phyloP scores from a whole-genome alignment of 805 yeast species.

The Blastobotrys americana region DNA sequence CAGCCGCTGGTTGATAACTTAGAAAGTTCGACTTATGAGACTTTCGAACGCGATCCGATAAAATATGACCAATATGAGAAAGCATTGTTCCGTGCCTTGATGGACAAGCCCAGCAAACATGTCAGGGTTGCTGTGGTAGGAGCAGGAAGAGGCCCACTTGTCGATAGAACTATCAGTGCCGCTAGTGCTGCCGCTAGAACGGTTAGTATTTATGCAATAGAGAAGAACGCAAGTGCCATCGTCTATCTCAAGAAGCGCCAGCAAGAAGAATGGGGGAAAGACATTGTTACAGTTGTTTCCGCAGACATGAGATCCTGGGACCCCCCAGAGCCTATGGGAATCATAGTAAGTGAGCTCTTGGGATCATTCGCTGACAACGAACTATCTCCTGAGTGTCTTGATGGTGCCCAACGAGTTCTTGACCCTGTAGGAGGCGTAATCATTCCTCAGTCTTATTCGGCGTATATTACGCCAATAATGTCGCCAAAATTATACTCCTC shows the following conservation, averaged over 20 bases:
- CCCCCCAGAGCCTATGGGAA: slow-evolving; percentile 35
- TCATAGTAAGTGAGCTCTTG: slow-evolving; percentile 71
- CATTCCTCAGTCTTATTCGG: slow-evolving; percentile 55
- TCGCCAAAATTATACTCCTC: slow-evolving; percentile 44
- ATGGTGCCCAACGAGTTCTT: slow-evolving; percentile 35
- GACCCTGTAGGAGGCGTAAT: slow-evolving; percentile 43
- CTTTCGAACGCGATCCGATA: slow-evolving; percentile 61
- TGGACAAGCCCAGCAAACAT: slow-evolving; percentile 26
- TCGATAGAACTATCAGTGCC: slow-evolving; percentile 45
- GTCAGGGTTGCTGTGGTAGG: slow-evolving; percentile 57
- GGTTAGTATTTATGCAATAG: slow-evolving; percentile 50
- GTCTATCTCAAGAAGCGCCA: slow-evolving; percentile 45
- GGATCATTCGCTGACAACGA: slow-evolving; percentile 95
- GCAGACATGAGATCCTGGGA: slow-evolving; percentile 55
- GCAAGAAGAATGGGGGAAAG: slow-evolving; percentile 42
- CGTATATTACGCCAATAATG: slow-evolving; percentile 60
- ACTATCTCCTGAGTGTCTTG: slow-evolving; percentile 73
- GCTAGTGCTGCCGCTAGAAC: slow-evolving; percentile 25
- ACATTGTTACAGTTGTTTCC: slow-evolving; percentile 42
- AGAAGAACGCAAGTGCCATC: slow-evolving; percentile 61
- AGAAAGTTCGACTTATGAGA: slow-evolving; percentile 51
- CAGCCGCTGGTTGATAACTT: slow-evolving; percentile 62
- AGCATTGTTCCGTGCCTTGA: slow-evolving; percentile 54
- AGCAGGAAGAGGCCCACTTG: slow-evolving; percentile 82
- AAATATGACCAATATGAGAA: slow-evolving; percentile 64